These are phyloP conservation scores for Nannochloris sp. DNA, from an alignment of 139 green algal genomes.

Conservation along the genomic window DNA sequence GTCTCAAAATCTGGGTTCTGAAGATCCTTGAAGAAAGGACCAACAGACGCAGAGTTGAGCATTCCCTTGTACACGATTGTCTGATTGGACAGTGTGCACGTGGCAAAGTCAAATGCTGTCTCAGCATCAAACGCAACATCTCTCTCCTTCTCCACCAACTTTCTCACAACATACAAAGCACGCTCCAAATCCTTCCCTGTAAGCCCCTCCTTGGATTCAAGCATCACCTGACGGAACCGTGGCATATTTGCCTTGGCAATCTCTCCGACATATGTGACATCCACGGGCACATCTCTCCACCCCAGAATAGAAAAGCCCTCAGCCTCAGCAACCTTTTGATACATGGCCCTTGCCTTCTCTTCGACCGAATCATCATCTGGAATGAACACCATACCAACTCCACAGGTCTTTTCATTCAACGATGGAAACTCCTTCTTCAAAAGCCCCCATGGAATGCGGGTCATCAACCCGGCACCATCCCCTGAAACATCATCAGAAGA, in stretches of 20 bases:
- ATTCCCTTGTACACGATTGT: constrained; percentile 96
- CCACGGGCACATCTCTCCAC: constrained; percentile 89
- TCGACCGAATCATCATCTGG: constrained; percentile 77
- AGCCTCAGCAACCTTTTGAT: constrained; percentile 54
- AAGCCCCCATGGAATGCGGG: constrained; percentile 90
- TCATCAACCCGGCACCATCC: constrained; percentile 98
- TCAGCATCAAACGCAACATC: constrained; percentile 27
- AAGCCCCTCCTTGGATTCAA: constrained; percentile 22
- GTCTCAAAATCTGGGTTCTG: constrained; percentile 69
- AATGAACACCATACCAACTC: constrained; percentile 97
- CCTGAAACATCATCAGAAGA: constrained; percentile 93
- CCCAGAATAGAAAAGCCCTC: constrained; percentile 82
- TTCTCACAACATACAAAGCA: constrained; percentile 89
- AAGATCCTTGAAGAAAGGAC: constrained; percentile 88
- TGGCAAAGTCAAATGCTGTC: constrained; percentile 71
- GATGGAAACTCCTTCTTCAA: constrained; percentile 52
- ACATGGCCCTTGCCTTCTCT: constrained; percentile 54
- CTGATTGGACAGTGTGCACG: constrained; percentile 76
- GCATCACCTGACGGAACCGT: constrained; percentile 75
- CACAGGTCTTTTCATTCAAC: constrained; percentile 55
- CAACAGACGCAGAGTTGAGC: constrained; percentile 45
- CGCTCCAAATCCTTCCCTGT: constrained; percentile 83
- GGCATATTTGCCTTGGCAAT: constrained; percentile 84
- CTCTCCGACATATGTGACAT: constrained; percentile 71
- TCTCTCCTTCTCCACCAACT: constrained; percentile 82